Evolutionary conservation across 164 flowering plant genomes (phyloP).

Genomic region (Tetrastigma voinierianum): DNA sequence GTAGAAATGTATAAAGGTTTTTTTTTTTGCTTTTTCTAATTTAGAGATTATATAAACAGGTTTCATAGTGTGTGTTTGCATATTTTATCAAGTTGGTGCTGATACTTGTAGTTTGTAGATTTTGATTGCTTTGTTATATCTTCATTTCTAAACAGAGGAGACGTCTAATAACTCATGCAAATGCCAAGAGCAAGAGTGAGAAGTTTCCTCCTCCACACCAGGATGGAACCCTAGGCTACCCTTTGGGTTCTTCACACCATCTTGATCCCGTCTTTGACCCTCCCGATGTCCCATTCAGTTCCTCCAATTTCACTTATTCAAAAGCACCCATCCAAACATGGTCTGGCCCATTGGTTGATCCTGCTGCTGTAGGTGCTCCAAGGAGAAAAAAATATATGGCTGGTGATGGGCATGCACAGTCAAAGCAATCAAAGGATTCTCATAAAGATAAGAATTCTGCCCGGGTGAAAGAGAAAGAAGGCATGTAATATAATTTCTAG

Average conservation of each 20-base stretch:
- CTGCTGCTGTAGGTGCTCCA: conserved; percentile 41
- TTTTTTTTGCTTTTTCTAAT: no score
- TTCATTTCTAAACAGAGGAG: conserved; percentile 52
- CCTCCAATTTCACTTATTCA: conserved; percentile 60
- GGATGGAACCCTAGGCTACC: conserved; percentile 87
- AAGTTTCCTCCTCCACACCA: conserved; percentile 98
- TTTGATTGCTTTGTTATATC: not conserved
- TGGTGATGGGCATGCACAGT: conserved; percentile 24
- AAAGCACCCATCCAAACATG: conserved; percentile 77
- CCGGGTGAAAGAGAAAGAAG: conserved; percentile 29
- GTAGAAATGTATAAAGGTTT: no score
- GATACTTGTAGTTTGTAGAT: not conserved
- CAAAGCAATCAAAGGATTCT: conserved; percentile 25
- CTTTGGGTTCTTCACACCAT: conserved; percentile 64
- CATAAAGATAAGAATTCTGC: conserved; percentile 30
- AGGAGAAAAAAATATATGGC: conserved; percentile 48
- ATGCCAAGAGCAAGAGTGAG: conserved; percentile 97
- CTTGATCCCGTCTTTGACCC: conserved; percentile 72
- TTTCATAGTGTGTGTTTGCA: no score
- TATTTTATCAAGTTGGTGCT: not conserved
- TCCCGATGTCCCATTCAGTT: conserved; percentile 71
- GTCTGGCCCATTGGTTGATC: conserved; percentile 83
- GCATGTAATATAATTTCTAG: conserved; percentile 15
- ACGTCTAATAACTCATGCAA: conserved; percentile 82
- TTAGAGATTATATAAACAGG: no score